Conservation (phyloP, 139 green algal genomes). For the Closterium sp. region DNA sequence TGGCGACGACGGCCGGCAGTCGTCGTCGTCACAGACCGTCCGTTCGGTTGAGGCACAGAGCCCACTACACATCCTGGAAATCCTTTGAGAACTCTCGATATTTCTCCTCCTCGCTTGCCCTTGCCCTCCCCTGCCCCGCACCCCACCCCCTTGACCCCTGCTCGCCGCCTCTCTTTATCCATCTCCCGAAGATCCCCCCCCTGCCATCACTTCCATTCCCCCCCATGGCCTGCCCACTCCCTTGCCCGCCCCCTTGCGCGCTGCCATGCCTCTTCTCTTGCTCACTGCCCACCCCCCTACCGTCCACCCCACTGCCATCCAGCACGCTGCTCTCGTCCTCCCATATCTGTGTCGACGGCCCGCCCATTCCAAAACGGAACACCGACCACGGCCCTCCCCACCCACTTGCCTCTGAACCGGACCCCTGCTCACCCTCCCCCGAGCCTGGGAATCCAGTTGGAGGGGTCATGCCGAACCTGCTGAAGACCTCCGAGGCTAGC, state of each 20-base stretch:
- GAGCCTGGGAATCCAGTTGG: not conserved
- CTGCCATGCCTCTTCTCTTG: too few species aligned
- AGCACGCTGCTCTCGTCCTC: not conserved
- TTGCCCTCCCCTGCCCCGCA: not conserved
- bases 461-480: not conserved
- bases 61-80: not conserved
- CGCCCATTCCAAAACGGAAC: not conserved
- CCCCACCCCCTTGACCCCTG: not conserved
- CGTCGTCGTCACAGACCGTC: too few species aligned
- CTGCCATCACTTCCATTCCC: not conserved
- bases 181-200: not conserved
- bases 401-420: not conserved
- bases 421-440: not conserved
- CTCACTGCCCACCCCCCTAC: not conserved
- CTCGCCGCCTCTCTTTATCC: not conserved
- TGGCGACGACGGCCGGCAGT: too few species aligned
- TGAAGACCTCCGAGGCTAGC: not conserved
- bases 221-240: not conserved
- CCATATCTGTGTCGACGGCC: not conserved
- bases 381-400: not conserved
- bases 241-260: too few species aligned
- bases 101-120: not conserved
- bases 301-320: not conserved
- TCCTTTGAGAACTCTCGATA: not conserved
- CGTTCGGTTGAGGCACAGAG: too few species aligned